Evolutionary conservation across 2,329 filamentous ascomycete species (phyloP), one percentile per base, ranked within the genome.

Genomic region (Paraphoma chrysanthemicola): DNA sequence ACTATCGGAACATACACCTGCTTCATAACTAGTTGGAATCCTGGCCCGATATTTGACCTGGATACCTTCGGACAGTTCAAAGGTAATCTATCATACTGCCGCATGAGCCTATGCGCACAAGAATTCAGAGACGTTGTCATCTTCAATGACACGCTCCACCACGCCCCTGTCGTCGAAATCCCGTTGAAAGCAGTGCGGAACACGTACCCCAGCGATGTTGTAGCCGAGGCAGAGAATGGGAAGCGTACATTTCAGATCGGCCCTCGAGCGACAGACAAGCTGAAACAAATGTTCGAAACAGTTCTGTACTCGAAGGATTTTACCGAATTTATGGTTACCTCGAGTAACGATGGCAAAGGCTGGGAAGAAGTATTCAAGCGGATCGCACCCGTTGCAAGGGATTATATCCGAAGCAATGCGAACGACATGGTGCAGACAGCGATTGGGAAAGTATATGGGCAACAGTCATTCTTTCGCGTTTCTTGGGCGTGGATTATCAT

Each of bases 1-100:
- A 51, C 48, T 16, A 51, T 51, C 39, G 48, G 33, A 11, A 44
- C 39, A n/a, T 51, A 29, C 48, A 51, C 48, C 6, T 51, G 48
- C 23, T 44, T 51, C 23, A 44, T 3, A 11, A 44, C 48, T 9
- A 5, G 7, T 6, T 31, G 14, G 23, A 31, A 44, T 31, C 7
- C 23, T 4, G 8, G 8, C 18, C 18, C 28, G 4, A 6, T 51
- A 6, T 18, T 8, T 5, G 28, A 51, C 14, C 29, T 51, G 9
- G 48, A 51, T 23, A 44, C 11, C 3, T 51, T 51, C 29, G 48
- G 39, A 6, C 33, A 51, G 12, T 51, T 44, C 48, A 51, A 33
- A 14, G 48, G 39, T 5, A 44, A 23, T 10, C 14, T 51, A 4
- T 43, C 48, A 36, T 29, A 44, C 38, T 51, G 48, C 39, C 48